Evolutionary conservation across 257 asterid species (phyloP).

Genomic region (Solanum piurae): DNA sequence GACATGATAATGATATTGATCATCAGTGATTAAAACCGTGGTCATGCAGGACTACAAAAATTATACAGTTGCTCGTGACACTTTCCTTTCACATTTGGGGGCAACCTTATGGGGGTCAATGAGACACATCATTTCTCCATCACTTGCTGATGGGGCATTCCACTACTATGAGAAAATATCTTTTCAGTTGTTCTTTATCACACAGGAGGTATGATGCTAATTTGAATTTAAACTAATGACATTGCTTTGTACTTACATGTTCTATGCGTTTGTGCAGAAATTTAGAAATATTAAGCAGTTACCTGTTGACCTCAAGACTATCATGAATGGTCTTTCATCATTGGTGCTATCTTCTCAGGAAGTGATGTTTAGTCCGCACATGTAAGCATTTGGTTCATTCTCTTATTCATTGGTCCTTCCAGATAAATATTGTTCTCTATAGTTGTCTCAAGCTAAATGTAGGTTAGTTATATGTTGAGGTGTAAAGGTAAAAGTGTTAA

Average conservation of each 20-base stretch:
- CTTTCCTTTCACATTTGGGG: constrained; percentile 94
- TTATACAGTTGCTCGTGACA: constrained; percentile 95
- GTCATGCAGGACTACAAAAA: constrained; percentile 64
- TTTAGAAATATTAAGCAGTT: constrained; percentile 44
- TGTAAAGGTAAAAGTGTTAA: not conserved
- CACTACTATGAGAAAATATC: constrained; percentile 90
- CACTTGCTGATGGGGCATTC: constrained; percentile 97
- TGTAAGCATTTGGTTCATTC: constrained; percentile 36
- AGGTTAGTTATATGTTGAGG: not conserved
- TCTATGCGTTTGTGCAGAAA: constrained; percentile 39
- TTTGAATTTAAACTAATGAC: not conserved
- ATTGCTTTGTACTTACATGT: not conserved
- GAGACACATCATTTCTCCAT: constrained; percentile 90
- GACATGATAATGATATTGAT: not conserved
- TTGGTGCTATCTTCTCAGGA: constrained; percentile 72
- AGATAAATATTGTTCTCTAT: not conserved
- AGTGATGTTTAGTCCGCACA: constrained; percentile 69
- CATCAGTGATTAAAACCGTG: not conserved
- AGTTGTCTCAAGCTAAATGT: not conserved
- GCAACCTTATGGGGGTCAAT: constrained; percentile 93
- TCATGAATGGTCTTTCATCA: constrained; percentile 71
- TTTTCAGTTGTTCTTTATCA: constrained; percentile 84
- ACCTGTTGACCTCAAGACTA: constrained; percentile 72
- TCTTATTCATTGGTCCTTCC: constrained; percentile 5
- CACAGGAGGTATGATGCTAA: constrained; percentile 62